Base-by-base conservation (phyloP, 306 rosid genomes). In the Hippophae rhamnoides region DNA sequence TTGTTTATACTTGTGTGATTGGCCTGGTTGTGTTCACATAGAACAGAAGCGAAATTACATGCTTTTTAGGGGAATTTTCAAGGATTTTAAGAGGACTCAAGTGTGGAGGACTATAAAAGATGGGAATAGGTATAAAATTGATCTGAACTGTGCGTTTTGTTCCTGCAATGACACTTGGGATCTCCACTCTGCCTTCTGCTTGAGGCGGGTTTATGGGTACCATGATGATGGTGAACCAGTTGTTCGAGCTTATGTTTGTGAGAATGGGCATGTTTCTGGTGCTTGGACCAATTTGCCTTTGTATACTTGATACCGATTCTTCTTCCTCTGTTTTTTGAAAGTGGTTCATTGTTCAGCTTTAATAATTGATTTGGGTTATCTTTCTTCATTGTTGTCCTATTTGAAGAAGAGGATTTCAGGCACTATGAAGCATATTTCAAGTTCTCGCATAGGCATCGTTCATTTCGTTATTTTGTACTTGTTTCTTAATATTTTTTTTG, bases 151-250 rank as follows among this genome's bases (percentile, higher is more conserved):
- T 44, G 86, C 99, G 41, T 93, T 84, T 58, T 93, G 99, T 40
- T 2, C 58, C 10, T 86, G 86, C 55, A 54, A 78, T 1, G 76
- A 72, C 54, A 88, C 94, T 11, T 93, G 99, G 99, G 99, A 93
- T 70, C 69, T 93, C 67, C 88, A 88, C 51, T 82, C 99, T 18
- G 78, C 97, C 1, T 93, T 93, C 72, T 93, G 99, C 60, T 66
- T 93, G 70, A 69, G 95, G 47, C 75, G 89, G 8, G 74, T 62
- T 1, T 88, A 81, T 8, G 99, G 96, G 3, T 93, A 50, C 78
- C 97, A 93, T 40, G 97, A 84, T 5, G 99, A 93, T 55, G 99
- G 99, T 0, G 97, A 93, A 44, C 99, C 99, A 7, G 86, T 88
- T 9, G 99, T 93, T 26, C 70, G 95, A 10, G 99, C 99, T 64